These are phyloP conservation scores for Eucalyptus cloeziana DNA, from an alignment of 345 rosid genomes.

Conservation along the genomic window DNA sequence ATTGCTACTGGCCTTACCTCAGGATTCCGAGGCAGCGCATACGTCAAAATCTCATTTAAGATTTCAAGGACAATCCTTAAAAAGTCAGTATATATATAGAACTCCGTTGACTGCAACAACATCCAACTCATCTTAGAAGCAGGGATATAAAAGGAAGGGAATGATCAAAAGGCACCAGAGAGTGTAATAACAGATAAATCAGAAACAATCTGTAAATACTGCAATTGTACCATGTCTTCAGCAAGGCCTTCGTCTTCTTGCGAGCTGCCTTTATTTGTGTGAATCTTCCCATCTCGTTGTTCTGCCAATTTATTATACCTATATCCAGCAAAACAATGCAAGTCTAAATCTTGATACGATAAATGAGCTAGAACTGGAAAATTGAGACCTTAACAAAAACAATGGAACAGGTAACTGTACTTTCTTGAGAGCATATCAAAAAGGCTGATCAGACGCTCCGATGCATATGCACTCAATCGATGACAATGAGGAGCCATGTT, in stretches of 20 bases:
- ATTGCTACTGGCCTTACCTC: constrained; percentile 39
- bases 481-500: constrained; percentile 99
- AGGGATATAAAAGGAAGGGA: background rate
- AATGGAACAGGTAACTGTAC: constrained; percentile 21
- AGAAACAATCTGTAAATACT: background rate
- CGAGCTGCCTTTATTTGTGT: constrained; percentile 25
- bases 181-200: background rate
- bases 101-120: constrained; percentile 65
- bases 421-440: constrained; percentile 95
- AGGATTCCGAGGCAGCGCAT: constrained; percentile 90
- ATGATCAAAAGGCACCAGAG: background rate
- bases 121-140: background rate
- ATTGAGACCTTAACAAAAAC: background rate
- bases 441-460: constrained; percentile 94
- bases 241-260: constrained; percentile 39
- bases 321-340: constrained; percentile 4
- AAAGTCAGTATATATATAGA: constrained; percentile 94
- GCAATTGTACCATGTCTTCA: constrained; percentile 57
- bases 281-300: constrained; percentile 42
- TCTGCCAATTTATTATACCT: constrained; percentile 91
- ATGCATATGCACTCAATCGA: constrained; percentile 94
- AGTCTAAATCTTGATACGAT: background rate
- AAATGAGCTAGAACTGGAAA: background rate
- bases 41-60: constrained; percentile 86
- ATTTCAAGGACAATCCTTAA: constrained; percentile 94